phyloP scores from a whole-genome alignment of 345 rosid genomes.

The Dovyalis caffra region DNA sequence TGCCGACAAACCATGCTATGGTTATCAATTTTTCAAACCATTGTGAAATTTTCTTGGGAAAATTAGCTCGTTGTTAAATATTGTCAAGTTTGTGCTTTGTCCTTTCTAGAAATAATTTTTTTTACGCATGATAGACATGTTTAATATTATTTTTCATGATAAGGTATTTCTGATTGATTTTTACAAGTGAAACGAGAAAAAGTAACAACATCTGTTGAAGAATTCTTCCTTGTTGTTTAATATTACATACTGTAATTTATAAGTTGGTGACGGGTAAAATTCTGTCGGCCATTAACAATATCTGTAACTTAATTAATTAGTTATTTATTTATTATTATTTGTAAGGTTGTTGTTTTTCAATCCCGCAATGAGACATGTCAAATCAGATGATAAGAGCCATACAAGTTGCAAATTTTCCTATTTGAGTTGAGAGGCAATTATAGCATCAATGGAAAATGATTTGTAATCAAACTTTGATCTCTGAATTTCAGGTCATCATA shows the following conservation, averaged over 20 bases:
- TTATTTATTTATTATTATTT: neutral
- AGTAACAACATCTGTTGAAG: neutral
- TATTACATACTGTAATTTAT: neutral
- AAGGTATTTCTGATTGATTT: too few species aligned
- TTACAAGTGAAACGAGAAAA: neutral
- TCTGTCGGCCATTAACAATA: neutral
- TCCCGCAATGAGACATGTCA: neutral
- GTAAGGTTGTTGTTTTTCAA: neutral
- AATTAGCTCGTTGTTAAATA: neutral
- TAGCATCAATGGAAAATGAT: slow-evolving; percentile 5
- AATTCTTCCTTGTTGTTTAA: neutral
- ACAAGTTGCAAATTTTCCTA: neutral
- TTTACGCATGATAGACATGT: neutral
- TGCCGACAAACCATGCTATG: neutral
- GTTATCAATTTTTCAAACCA: neutral
- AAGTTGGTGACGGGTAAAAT: neutral
- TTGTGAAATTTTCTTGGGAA: neutral
- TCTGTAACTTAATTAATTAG: too few species aligned
- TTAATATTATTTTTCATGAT: too few species aligned
- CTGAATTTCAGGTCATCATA: neutral
- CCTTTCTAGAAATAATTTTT: neutral
- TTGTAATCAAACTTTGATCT: neutral
- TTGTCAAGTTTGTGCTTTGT: neutral
- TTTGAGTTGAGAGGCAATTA: neutral
- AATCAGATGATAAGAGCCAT: neutral